Conservation (phyloP, 2,329 filamentous ascomycete species). For the Colletotrichum falcatum region DNA sequence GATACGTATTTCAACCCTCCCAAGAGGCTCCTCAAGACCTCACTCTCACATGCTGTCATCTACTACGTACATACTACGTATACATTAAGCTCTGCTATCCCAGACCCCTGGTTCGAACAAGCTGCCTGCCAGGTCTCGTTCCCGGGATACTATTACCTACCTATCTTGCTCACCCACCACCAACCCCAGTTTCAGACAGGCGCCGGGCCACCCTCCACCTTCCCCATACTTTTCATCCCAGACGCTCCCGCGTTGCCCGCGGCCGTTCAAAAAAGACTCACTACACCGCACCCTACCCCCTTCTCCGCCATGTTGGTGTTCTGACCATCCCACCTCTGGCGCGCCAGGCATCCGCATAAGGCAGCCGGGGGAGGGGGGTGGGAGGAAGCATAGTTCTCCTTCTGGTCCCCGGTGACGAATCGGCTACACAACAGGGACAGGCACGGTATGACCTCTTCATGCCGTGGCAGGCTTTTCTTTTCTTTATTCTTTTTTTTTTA, state of each 20-base stretch:
- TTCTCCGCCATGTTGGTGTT: neutral
- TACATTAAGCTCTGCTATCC: neutral
- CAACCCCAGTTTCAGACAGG: neutral
- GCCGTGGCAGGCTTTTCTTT: neutral
- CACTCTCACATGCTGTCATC: neutral
- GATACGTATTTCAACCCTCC: neutral
- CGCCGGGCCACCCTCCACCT: neutral
- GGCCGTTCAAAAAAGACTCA: neutral
- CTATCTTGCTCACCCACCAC: neutral
- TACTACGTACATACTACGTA: too few relatives aligned
- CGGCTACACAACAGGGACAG: neutral
- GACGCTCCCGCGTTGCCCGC: neutral
- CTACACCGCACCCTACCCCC: neutral
- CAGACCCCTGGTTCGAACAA: neutral
- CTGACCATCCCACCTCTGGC: neutral
- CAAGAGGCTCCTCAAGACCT: neutral
- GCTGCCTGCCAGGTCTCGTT: neutral
- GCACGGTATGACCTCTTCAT: neutral
- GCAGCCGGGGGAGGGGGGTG: neutral
- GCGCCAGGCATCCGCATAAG: neutral
- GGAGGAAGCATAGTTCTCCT: neutral
- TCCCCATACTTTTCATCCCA: conserved; percentile 11
- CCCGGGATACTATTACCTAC: neutral
- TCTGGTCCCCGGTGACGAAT: neutral
- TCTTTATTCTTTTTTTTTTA: too few relatives aligned